Conservation (phyloP, 202 grass and related monocot species). For the Musa balbisiana region DNA sequence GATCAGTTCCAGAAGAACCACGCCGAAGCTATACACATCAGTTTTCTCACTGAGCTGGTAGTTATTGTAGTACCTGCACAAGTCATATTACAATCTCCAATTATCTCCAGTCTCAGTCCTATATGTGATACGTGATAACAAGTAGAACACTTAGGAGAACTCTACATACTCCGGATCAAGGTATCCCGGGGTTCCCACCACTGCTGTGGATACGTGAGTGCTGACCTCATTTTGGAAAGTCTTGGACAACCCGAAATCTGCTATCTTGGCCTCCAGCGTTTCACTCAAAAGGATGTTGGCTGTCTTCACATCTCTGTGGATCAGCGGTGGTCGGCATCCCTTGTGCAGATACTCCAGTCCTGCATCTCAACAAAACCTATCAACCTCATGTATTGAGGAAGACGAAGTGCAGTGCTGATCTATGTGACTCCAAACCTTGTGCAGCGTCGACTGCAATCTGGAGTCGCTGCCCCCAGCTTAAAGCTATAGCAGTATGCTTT, state of each 20-base stretch:
- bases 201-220: neutral
- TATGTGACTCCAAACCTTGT: slow-evolving; percentile 2
- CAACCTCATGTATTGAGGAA: neutral
- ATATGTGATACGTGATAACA: neutral
- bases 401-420: neutral
- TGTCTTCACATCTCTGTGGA: too few species aligned
- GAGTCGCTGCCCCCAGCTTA: slow-evolving; percentile 15
- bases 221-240: neutral
- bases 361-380: neutral
- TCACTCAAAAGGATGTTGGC: too few species aligned
- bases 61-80: slow-evolving; percentile 13
- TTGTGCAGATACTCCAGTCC: slow-evolving; percentile 10
- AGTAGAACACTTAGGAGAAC: neutral
- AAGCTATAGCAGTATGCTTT: neutral
- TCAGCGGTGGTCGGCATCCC: neutral
- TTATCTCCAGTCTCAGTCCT: neutral
- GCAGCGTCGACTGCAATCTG: slow-evolving; percentile 11
- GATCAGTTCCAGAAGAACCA: slow-evolving; percentile 33
- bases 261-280: too few species aligned
- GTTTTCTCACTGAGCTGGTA: slow-evolving; percentile 32
- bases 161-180: slow-evolving; percentile 4
- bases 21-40: slow-evolving; percentile 54
- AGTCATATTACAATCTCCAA: neutral
- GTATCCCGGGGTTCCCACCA: slow-evolving; percentile 11
- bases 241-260: neutral